Evolutionary conservation across 2,329 filamentous ascomycete genomes (phyloP).

Genomic region (Fusarium sp.): DNA sequence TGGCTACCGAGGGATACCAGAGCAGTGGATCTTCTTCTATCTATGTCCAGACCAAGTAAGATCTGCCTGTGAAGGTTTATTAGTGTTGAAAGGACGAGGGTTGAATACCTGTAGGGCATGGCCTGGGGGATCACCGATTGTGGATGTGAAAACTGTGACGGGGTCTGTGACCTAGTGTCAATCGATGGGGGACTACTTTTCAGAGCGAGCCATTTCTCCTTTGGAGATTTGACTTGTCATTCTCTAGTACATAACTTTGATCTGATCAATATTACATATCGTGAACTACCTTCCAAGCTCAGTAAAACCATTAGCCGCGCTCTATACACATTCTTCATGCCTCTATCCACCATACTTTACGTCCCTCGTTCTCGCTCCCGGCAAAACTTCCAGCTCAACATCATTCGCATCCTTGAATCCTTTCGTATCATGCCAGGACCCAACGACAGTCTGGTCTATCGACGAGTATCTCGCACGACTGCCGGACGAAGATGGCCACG

Average conservation of each 20-base stretch:
- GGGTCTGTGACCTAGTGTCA: not conserved
- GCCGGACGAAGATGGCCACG: not conserved
- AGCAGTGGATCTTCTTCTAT: constrained; percentile 12
- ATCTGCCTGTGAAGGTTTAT: fast-evolving
- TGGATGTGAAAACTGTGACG: not conserved
- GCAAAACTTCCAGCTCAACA: not conserved
- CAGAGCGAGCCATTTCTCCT: not conserved
- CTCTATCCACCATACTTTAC: not conserved
- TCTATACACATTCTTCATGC: fast-evolving
- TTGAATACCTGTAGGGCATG: fast-evolving
- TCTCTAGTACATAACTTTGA: not conserved
- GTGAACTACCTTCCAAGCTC: not conserved
- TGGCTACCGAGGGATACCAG: constrained; percentile 19
- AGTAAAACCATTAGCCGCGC: fast-evolving
- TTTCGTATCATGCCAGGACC: not conserved
- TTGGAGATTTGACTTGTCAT: not conserved
- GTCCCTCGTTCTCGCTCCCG: not conserved
- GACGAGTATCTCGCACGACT: not conserved
- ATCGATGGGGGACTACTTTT: not conserved
- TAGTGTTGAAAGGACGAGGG: too few relatives aligned
- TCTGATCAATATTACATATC: not conserved
- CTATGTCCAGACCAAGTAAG: constrained; percentile 11
- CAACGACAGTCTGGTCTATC: not conserved
- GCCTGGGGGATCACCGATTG: fast-evolving
- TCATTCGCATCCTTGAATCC: not conserved